Base-by-base conservation (phyloP, 768 basidiomycete species). In the Leccinellum luteum region DNA sequence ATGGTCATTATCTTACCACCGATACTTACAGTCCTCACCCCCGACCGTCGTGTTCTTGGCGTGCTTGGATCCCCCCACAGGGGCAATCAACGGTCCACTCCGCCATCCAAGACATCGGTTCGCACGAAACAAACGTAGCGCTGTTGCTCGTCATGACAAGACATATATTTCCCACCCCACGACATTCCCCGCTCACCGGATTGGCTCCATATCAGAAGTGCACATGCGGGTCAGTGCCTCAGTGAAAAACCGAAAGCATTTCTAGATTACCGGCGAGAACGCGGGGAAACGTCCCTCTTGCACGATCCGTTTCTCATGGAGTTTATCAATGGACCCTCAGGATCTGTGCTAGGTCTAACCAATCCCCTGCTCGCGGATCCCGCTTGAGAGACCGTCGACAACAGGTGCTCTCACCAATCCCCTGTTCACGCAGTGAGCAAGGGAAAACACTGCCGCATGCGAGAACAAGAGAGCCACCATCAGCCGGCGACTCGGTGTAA, bases 221-320 rank as follows among this genome's bases (percentile, higher is more conserved):
- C 61, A 44, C 50, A 43, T 56, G 25, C n/a, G 41, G 12, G 23
- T 25, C 17, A 57, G 19, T 13, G 21, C 31, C 43, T 21, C 41
- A 43, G 5, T 43, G 12, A 32, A 32, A 32, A 32, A 14, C 12
- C 32, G 25, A 15, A 79, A 78, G 57, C 69, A 76, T n/a, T 64
- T 60, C 58, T 76, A 48, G 48, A 47, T 48, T 5, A 1, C n/a
- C 28, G 34, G 30, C n/a, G 34, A 52, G 43, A 44, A 25, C 44
- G 7, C 38, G 38, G 38, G 50, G 52, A 54, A 31, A 59, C n/a
- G 62, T 58, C 30, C 59, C 64, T 44, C 72, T 15, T 19, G 61
- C 5, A 73, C 9, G n/a, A 41, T 4, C n/a, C 19, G 57, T 31
- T 70, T 73, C 61, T 68, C 68, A 55, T 56, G 59, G 15, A 38